Percentiles rank a stretch among this genome's conserved stretches.
These are phyloP conservation scores for Neurospora discreta DNA, from an alignment of 495 filamentous ascomycete genomes.

Conservation along the genomic window DNA sequence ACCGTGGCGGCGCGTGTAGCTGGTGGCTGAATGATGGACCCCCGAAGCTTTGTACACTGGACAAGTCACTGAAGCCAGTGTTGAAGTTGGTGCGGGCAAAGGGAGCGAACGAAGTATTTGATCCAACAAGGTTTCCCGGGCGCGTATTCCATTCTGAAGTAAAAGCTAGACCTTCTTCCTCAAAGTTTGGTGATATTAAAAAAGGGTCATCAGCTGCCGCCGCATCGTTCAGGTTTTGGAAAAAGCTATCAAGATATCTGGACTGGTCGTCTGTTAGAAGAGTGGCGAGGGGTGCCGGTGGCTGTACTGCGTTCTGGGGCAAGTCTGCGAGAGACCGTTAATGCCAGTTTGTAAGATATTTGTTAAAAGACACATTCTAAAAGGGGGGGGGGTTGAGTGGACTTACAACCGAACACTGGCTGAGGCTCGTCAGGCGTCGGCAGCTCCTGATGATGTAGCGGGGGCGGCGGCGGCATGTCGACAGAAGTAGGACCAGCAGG, in stretches of 20 bases:
- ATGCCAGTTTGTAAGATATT: neutral
- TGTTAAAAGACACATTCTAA: neutral
- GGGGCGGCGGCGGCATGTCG: neutral
- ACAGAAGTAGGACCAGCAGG: neutral
- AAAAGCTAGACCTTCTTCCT: neutral
- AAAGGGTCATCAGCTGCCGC: neutral
- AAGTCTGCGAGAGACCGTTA: neutral
- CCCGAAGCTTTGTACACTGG: neutral
- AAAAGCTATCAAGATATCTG: neutral
- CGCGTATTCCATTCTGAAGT: neutral
- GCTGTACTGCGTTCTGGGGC: neutral
- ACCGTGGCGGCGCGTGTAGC: neutral
- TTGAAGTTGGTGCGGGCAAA: neutral
- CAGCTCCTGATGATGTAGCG: neutral
- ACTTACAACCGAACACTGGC: neutral
- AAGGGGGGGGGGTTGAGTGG: neutral
- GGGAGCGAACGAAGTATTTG: neutral
- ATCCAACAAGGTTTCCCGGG: neutral
- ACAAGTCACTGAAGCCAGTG: neutral
- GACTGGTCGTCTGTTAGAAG: neutral
- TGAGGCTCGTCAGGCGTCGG: neutral
- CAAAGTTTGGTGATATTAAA: neutral
- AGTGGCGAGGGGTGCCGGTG: neutral
- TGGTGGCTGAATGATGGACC: neutral
- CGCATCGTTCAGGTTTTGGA: neutral